Base-by-base conservation (phyloP, 2,329 filamentous ascomycete species). In the Biscogniauxia sp. region DNA sequence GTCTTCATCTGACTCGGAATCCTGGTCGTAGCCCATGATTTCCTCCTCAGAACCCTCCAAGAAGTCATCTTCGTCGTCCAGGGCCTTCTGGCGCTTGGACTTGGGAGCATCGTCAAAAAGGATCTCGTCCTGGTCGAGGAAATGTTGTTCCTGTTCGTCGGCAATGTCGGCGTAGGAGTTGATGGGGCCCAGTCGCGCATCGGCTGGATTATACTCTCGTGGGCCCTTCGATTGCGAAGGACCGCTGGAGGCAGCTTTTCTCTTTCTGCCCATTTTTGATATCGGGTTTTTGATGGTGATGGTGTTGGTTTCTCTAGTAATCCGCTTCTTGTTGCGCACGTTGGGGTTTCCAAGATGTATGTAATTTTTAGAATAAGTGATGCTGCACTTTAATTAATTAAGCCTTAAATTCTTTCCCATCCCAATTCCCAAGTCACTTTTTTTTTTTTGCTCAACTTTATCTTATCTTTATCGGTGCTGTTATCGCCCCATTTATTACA, bases 131-230 rank as follows among this genome's bases (percentile, higher is more conserved):
- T 90, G 86, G 65, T 93, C 89, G 61, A 93, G 81, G 70, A 94
- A 92, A 74, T 97, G 96, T 73, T 97, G 92, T 75, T 99, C 95
- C 75, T 97, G 92, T 1, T 93, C 96, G 74, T 97, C 89, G 66
- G 93, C 92, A 68, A 99, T 89, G 76, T 96, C 92, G 75, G 94
- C 88, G 75, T 84, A 94, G 2, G 85, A 88, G 53, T 75, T 80
- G 69, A 88, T 79, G 20, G 80, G 79, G 23, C 81, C 82, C 17
- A 93, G 82, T 56, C 87, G 86, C 41, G 88, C 85, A 64, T 88
- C 86, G 32, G 78, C 76, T 54, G 79, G 71, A 70, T 88, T 77
- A 61, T 85, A 72, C 37, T 86, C 85, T 62, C 79, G 80, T 3
- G 84, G 84, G 2, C 83, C 84, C 8, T 76, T 78, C 20, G 80